These are phyloP conservation scores for Colletotrichum liaoningense DNA, from an alignment of 2,329 filamentous ascomycete species.

Conservation along the genomic window DNA sequence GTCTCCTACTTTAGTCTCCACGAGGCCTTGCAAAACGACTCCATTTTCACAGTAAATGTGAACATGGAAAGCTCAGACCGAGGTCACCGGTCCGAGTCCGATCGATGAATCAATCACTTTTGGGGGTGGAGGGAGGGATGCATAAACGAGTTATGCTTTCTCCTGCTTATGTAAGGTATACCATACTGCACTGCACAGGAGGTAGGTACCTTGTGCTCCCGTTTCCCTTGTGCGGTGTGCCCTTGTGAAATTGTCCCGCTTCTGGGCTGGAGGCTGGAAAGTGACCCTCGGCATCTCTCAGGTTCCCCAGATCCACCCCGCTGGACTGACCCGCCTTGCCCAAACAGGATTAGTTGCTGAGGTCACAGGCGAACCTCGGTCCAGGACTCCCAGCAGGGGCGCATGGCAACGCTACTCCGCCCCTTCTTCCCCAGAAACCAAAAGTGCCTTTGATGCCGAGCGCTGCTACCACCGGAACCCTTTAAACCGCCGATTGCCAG, in stretches of 20 bases:
- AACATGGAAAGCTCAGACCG: background rate
- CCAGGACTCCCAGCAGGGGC: conserved; percentile 22
- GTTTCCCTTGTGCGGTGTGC: background rate
- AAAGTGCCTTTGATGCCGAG: conserved; percentile 20
- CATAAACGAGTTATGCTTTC: conserved; percentile 19
- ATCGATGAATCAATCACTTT: background rate
- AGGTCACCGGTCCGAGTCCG: background rate
- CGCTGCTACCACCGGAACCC: conserved; percentile 11
- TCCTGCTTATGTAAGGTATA: background rate
- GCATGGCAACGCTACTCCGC: conserved; percentile 34
- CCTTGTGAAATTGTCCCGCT: conserved; percentile 13
- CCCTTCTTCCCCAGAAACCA: conserved; percentile 35
- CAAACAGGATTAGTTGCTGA: conserved; percentile 11
- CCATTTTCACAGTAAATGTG: background rate
- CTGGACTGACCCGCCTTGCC: conserved; percentile 11
- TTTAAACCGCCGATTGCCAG: conserved; percentile 32
- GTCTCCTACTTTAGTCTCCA: background rate
- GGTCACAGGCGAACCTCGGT: conserved; percentile 38
- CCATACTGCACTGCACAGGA: too few relatives aligned
- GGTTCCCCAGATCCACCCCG: conserved; percentile 35
- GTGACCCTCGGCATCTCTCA: conserved; percentile 36
- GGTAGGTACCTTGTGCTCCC: too few relatives aligned
- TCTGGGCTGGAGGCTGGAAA: background rate
- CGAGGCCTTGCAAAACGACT: background rate
- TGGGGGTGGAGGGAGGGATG: background rate